Conservation (phyloP, 2,329 filamentous ascomycete species). For the Colletotrichum neosansevieriae region DNA sequence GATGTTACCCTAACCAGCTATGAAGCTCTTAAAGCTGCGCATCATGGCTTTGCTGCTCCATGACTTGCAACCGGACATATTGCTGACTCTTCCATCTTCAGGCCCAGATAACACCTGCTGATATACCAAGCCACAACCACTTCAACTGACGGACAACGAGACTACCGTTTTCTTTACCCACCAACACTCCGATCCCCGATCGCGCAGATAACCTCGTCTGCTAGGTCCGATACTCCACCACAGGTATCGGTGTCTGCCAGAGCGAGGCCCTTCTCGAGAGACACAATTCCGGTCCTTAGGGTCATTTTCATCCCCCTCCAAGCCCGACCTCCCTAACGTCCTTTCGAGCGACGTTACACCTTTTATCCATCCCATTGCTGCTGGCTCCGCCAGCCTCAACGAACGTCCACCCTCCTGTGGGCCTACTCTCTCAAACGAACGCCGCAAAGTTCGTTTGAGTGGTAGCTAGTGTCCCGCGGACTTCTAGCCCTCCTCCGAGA, state of each 20-base stretch:
- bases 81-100: conserved; percentile 36
- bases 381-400: conserved; percentile 89
- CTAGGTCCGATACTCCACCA: conserved; percentile 85
- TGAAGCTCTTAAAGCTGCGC: background rate
- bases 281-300: conserved; percentile 90
- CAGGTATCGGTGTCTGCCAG: conserved; percentile 86
- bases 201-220: conserved; percentile 75
- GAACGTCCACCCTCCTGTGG: conserved; percentile 77
- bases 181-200: conserved; percentile 43
- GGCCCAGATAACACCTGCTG: conserved; percentile 40
- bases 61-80: background rate
- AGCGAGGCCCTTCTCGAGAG: conserved; percentile 71
- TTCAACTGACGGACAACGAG: conserved; percentile 28
- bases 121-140: conserved; percentile 11
- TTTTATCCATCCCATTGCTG: conserved; percentile 64
- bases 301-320: conserved; percentile 85
- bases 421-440: conserved; percentile 98
- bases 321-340: conserved; percentile 92
- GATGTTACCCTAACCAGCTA: accelerated
- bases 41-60: accelerated
- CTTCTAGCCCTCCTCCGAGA: conserved; percentile 53
- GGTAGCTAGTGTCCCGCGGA: conserved; percentile 96
- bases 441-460: conserved; percentile 96
- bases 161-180: conserved; percentile 19
- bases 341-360: conserved; percentile 72